A percentile compares a stretch with the other conserved stretches of the same genome.
These are phyloP conservation scores for Agrocybe pediades DNA, from an alignment of 768 basidiomycete genomes.

Conservation along the genomic window DNA sequence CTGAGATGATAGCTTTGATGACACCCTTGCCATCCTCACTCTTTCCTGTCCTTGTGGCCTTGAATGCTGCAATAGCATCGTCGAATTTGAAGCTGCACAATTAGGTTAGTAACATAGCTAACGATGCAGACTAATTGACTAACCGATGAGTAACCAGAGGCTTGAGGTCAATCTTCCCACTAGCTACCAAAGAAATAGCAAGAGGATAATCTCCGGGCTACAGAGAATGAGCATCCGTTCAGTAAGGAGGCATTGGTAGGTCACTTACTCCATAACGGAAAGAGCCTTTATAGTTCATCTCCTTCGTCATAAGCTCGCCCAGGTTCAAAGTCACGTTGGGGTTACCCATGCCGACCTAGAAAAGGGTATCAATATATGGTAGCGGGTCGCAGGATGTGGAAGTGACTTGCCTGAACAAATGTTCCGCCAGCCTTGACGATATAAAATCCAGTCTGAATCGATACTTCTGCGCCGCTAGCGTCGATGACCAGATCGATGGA, in stretches of 20 bases:
- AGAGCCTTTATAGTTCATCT: constrained; percentile 83
- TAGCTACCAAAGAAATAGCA: constrained; percentile 81
- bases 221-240: too few relatives aligned
- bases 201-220: constrained; percentile 85
- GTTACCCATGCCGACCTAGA: constrained; percentile 83
- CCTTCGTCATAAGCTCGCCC: constrained; percentile 69
- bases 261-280: constrained; percentile 81
- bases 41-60: constrained; percentile 77
- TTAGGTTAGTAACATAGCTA: background rate
- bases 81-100: constrained; percentile 69
- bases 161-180: constrained; percentile 83
- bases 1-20: constrained; percentile 89
- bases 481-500: constrained; percentile 88
- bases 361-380: background rate
- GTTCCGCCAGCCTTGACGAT: constrained; percentile 78
- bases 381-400: background rate
- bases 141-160: constrained; percentile 89
- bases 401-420: constrained; percentile 58
- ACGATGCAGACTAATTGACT: constrained; percentile 9
- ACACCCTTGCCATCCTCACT: constrained; percentile 85
- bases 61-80: constrained; percentile 79
- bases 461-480: constrained; percentile 90
- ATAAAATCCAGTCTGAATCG: constrained; percentile 83
- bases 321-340: constrained; percentile 78
- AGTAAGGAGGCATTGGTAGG: background rate